phyloP scores from a whole-genome alignment of 2,329 filamentous ascomycete species.

The Bimuria novae-zelandiae region DNA sequence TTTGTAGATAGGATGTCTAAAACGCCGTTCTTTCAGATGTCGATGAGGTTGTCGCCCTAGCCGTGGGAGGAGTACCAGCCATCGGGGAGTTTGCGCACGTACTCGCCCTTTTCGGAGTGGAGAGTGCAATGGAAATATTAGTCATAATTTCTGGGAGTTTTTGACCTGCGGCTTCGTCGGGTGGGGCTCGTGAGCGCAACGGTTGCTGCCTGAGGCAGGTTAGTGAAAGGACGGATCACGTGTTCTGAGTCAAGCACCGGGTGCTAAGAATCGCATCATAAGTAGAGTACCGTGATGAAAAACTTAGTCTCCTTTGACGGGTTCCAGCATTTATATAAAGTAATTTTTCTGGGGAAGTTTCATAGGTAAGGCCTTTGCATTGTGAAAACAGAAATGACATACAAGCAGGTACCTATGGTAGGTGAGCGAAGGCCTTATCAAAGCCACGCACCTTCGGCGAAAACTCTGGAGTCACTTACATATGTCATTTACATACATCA shows the following conservation, averaged over 20 bases:
- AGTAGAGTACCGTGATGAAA: too few species aligned
- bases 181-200: slow-evolving; percentile 60
- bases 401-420: slow-evolving; percentile 57
- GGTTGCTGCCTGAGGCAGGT: slow-evolving; percentile 43
- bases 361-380: not conserved
- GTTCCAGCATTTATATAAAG: not conserved
- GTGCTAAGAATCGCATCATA: too few species aligned
- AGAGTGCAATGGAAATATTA: slow-evolving; percentile 48
- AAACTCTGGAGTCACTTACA: slow-evolving; percentile 62
- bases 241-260: too few species aligned
- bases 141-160: slow-evolving; percentile 49
- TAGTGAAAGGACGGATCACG: slow-evolving; percentile 1
- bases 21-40: slow-evolving; percentile 35
- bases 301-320: too few species aligned
- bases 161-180: slow-evolving; percentile 34
- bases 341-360: not conserved
- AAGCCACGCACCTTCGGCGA: slow-evolving; percentile 63
- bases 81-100: slow-evolving; percentile 44
- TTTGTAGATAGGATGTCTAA: slow-evolving; percentile 9
- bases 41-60: slow-evolving; percentile 47
- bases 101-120: slow-evolving; percentile 47
- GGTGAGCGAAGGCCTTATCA: slow-evolving; percentile 61
- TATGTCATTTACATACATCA: slow-evolving; percentile 68
- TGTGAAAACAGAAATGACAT: not conserved
- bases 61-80: slow-evolving; percentile 47